Conservation (phyloP, 73 alveolate species). For the Tetrahymena borealis region DNA sequence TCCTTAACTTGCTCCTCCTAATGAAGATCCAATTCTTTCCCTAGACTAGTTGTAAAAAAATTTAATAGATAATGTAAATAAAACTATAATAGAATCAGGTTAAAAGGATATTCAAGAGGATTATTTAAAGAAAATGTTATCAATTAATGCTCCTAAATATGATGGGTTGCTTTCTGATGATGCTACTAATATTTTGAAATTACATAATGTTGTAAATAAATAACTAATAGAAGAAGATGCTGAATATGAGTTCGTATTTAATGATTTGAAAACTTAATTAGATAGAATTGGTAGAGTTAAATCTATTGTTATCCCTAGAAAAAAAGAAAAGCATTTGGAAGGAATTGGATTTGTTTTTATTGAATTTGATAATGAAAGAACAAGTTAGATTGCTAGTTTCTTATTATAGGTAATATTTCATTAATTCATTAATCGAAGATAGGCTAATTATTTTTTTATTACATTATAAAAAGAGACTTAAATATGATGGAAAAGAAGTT, state of each 20-base stretch:
- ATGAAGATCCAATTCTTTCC: neutral
- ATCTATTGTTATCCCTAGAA: neutral
- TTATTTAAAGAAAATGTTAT: neutral
- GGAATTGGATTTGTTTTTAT: neutral
- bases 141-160: neutral
- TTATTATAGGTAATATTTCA: neutral
- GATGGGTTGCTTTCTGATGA: neutral
- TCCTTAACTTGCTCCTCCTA: neutral
- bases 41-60: neutral
- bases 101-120: neutral
- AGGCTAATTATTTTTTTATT: neutral
- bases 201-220: neutral
- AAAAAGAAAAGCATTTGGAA: neutral
- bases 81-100: neutral
- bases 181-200: neutral
- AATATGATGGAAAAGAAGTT: neutral
- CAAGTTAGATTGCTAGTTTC: neutral
- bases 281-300: neutral
- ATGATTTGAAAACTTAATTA: neutral
- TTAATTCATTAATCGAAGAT: neutral
- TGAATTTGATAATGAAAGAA: neutral
- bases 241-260: neutral
- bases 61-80: neutral
- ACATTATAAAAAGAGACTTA: neutral
- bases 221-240: neutral